These are phyloP conservation scores for Penicillium sp. DNA, from an alignment of 2,329 filamentous ascomycete genomes.

Conservation along the genomic window DNA sequence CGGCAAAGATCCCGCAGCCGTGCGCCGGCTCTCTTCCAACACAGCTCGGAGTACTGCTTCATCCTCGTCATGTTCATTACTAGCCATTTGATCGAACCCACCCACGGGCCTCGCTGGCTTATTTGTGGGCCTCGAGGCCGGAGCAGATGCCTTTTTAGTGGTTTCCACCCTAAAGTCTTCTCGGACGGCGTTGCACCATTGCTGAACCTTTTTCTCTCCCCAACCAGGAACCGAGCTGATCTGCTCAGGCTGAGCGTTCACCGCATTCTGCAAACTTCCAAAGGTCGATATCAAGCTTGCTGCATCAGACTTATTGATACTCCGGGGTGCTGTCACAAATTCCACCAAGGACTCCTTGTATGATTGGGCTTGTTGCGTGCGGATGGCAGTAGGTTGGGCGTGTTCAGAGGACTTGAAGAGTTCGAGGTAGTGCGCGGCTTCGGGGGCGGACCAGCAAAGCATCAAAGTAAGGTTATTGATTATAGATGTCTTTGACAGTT, in stretches of 20 bases:
- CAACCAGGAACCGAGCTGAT: conserved; percentile 83
- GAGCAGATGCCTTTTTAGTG: conserved; percentile 59
- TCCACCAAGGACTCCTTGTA: conserved; percentile 88
- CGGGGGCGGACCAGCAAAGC: conserved; percentile 90
- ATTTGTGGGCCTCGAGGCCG: conserved; percentile 26
- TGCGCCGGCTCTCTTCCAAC: conserved; percentile 26
- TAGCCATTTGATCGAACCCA: conserved; percentile 8
- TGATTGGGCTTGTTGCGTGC: conserved; percentile 76
- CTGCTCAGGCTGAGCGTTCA: conserved; percentile 87
- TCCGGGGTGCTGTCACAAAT: conserved; percentile 86
- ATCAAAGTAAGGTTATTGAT: conserved; percentile 92
- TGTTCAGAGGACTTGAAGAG: conserved; percentile 94
- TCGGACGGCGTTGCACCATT: conserved; percentile 78
- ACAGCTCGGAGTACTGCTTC: conserved; percentile 37
- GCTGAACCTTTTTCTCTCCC: conserved; percentile 92
- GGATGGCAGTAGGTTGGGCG: conserved; percentile 77
- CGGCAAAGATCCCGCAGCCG: conserved; percentile 14
- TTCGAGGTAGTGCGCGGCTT: conserved; percentile 91
- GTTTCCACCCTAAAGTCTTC: conserved; percentile 81
- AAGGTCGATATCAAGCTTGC: conserved; percentile 89
- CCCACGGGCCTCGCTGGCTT: conserved; percentile 23
- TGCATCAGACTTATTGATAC: conserved; percentile 93
- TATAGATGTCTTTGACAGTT: conserved; percentile 87
- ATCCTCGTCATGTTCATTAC: conserved; percentile 51
- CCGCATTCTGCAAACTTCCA: conserved; percentile 79